Percentiles rank a stretch among this genome's conserved stretches.
These are phyloP conservation scores for Picea mariana DNA, from an alignment of 83 land plant species.

Conservation along the genomic window DNA sequence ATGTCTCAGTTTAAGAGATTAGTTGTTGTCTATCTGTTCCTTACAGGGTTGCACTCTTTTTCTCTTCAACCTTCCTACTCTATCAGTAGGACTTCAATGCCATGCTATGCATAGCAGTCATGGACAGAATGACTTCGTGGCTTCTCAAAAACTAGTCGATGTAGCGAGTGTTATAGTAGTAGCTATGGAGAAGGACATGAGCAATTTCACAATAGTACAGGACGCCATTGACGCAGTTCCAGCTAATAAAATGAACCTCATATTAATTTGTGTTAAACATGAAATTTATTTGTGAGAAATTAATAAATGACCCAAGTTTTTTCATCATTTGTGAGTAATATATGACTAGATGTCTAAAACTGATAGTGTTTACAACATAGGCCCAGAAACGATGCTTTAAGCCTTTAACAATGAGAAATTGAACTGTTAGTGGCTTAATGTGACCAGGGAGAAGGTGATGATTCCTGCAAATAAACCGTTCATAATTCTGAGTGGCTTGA, in stretches of 20 bases:
- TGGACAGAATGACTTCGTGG: too few species aligned
- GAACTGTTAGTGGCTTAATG: too few species aligned
- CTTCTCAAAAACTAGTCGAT: not conserved
- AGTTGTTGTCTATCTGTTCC: not conserved
- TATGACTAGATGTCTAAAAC: too few species aligned
- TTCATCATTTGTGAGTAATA: too few species aligned
- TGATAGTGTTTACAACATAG: too few species aligned
- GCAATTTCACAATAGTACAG: slow-evolving; percentile 34
- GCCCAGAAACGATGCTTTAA: too few species aligned
- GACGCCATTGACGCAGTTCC: slow-evolving; percentile 50
- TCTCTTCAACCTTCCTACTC: not conserved
- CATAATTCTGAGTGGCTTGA: too few species aligned
- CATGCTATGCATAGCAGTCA: not conserved
- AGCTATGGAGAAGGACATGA: not conserved
- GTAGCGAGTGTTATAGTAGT: not conserved
- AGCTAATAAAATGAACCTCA: slow-evolving; percentile 23
- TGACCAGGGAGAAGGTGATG: too few species aligned
- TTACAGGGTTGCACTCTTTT: not conserved
- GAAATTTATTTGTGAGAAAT: slow-evolving; percentile 29
- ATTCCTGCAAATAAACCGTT: too few species aligned
- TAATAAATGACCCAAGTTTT: not conserved
- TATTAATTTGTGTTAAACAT: slow-evolving; percentile 28
- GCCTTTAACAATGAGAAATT: too few species aligned
- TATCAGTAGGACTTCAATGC: not conserved
- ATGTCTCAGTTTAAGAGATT: not conserved